phyloP scores from a whole-genome alignment of 345 rosid species.

The Populus simonii region DNA sequence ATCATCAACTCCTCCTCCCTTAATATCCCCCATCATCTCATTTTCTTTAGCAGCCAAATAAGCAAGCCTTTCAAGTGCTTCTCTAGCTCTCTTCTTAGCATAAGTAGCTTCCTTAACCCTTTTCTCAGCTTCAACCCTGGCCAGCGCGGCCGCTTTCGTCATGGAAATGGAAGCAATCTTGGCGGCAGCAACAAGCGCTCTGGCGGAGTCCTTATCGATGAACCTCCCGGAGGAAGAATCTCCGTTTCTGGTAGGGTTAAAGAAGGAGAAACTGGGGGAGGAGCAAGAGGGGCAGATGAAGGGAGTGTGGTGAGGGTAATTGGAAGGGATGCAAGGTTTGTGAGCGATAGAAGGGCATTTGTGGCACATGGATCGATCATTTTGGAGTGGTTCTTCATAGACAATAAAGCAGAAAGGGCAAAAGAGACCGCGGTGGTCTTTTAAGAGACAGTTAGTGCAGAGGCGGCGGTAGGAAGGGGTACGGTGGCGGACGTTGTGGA shows the following conservation, averaged over 20 bases:
- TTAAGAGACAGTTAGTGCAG: conserved; percentile 54
- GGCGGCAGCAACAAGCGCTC: conserved; percentile 50
- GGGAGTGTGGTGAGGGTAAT: conserved; percentile 8
- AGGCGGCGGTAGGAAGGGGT: conserved; percentile 29
- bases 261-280: conserved; percentile 44
- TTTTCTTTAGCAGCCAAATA: conserved; percentile 25
- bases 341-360: conserved; percentile 49
- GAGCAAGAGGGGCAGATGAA: conserved; percentile 49
- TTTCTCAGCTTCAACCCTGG: conserved; percentile 35
- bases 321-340: conserved; percentile 32
- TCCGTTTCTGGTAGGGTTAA: background rate
- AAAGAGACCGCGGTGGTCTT: conserved; percentile 38
- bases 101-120: conserved; percentile 32
- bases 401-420: conserved; percentile 49
- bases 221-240: background rate
- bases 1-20: background rate
- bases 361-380: conserved; percentile 33
- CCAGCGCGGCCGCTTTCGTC: conserved; percentile 27
- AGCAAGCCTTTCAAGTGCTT: conserved; percentile 43
- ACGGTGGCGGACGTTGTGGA: conserved; percentile 37
- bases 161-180: conserved; percentile 38
- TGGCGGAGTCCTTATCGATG: conserved; percentile 19
- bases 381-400: conserved; percentile 16
- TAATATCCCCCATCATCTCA: background rate
- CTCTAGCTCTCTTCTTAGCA: conserved; percentile 46